Evolutionary conservation across 2,329 filamentous ascomycete species (phyloP).

Genomic region (Alternaria burnsii): DNA sequence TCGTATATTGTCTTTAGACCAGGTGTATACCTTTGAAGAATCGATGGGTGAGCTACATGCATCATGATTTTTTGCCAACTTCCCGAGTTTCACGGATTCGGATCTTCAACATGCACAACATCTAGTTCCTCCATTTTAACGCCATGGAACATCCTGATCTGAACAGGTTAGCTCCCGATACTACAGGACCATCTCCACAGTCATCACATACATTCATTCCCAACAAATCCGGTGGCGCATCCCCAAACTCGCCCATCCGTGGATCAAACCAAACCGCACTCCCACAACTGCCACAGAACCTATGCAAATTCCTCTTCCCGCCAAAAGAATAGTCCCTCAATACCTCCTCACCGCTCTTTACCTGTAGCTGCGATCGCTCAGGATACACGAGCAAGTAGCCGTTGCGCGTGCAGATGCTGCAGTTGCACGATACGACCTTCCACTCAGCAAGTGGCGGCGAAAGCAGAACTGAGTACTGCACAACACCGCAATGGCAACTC

Average conservation of each 20-base stretch:
- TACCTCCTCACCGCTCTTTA: slow-evolving; percentile 37
- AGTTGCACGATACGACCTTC: slow-evolving; percentile 60
- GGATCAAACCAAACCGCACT: slow-evolving; percentile 42
- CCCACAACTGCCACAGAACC: slow-evolving; percentile 40
- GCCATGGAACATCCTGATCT: slow-evolving; percentile 28
- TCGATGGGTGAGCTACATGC: too few species aligned
- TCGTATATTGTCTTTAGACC: not conserved
- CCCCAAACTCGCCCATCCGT: slow-evolving; percentile 27
- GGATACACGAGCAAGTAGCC: slow-evolving; percentile 61
- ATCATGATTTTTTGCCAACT: not conserved
- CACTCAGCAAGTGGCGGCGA: slow-evolving; percentile 59
- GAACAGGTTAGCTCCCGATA: slow-evolving; percentile 16
- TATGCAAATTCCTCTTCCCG: slow-evolving; percentile 33
- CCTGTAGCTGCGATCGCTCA: slow-evolving; percentile 27
- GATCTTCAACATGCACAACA: slow-evolving; percentile 32
- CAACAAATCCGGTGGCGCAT: slow-evolving; percentile 30
- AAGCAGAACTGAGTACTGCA: slow-evolving; percentile 60
- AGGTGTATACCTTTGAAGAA: not conserved
- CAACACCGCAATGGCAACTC: slow-evolving; percentile 62
- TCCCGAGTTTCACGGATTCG: not conserved
- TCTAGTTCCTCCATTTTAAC: slow-evolving; percentile 37
- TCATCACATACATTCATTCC: slow-evolving; percentile 39
- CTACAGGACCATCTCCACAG: not conserved
- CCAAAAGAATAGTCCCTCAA: slow-evolving; percentile 40
- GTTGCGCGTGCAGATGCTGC: slow-evolving; percentile 60